Evolutionary conservation across 345 rosid genomes (phyloP), one percentile per base, ranked within the genome.

Genomic region (Salix arbutifolia): DNA sequence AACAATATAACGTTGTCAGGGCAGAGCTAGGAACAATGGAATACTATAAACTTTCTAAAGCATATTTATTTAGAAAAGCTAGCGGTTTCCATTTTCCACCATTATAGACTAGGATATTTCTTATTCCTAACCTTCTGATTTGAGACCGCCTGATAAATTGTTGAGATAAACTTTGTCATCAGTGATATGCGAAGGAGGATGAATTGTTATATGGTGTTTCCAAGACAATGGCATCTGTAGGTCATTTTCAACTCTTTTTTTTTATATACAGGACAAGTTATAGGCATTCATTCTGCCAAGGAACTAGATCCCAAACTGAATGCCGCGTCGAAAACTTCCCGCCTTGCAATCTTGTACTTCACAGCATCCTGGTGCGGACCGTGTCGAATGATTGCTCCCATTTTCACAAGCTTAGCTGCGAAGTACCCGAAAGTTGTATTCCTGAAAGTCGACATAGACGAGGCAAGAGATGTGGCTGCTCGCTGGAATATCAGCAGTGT

Each of bases 321-420:
- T 78, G 94, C 93, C 7, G 92, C 93, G 31, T 83, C 88, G 60
- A 89, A 77, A 83, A 82, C 91, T 65, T 94, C 91, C 2, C 92
- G 97, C 19, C 90, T 94, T 75, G 84, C 88, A 48, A 85, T 94
- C 77, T 69, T 94, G 58, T 94, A 94, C 85, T 94, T 94, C 80
- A 94, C 98, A 4, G 97, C 98, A 46, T 81, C 92, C 44, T 94
- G 98, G 98, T 94, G 98, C 62, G 97, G 96, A 38, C 98, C 97
- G 5, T 94, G 97, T 81, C 96, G 92, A 16, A 83, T 89, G 87
- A 90, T 94, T 83, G 89, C 96, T 74, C 97, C 98, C n/a, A 81
- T 88, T 61, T 92, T 85, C 76, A 83, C 92, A 53, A 91, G 68
- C 81, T 82, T 89, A 85, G 97, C 96, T n/a, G 80, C 83, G n/a